phyloP scores from a whole-genome alignment of 495 filamentous ascomycete species.

The Penicillium bialowiezense region DNA sequence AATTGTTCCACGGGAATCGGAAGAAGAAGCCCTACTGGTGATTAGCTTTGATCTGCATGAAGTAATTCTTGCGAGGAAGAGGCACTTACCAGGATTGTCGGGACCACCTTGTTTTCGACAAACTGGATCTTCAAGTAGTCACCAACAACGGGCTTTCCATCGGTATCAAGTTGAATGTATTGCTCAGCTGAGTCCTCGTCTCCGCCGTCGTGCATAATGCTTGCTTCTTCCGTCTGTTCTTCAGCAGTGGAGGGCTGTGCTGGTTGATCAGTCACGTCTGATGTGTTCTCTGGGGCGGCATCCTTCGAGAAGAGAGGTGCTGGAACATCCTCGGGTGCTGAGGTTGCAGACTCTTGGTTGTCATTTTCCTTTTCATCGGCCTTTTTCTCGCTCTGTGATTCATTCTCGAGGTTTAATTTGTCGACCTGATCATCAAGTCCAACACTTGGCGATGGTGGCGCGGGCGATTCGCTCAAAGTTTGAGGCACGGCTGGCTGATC shows the following conservation, averaged over 20 bases:
- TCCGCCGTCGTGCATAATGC: slow-evolving; percentile 22
- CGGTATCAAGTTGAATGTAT: slow-evolving; percentile 56
- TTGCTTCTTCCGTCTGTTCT: slow-evolving; percentile 19
- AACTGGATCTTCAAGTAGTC: slow-evolving; percentile 97
- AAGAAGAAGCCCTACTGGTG: slow-evolving; percentile 83
- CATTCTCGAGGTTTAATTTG: slow-evolving; percentile 47
- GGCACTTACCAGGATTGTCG: slow-evolving; percentile 86
- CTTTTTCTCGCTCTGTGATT: slow-evolving; percentile 14
- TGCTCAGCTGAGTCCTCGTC: slow-evolving; percentile 38
- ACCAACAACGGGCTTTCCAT: slow-evolving; percentile 87
- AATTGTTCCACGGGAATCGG: slow-evolving; percentile 99
- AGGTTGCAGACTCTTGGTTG: slow-evolving; percentile 36
- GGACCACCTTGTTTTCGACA: slow-evolving; percentile 89
- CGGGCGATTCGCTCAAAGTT: slow-evolving; percentile 10
- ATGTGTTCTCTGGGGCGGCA: slow-evolving; percentile 14
- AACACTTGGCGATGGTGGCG: slow-evolving; percentile 47
- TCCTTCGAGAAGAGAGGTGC: slow-evolving; percentile 58
- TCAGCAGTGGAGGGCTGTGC: slow-evolving; percentile 21
- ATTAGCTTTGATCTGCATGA: neutral
- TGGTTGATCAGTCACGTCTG: slow-evolving; percentile 20
- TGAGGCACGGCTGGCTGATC: slow-evolving; percentile 4
- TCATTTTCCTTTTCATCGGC: slow-evolving; percentile 2
- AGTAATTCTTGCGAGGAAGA: neutral
- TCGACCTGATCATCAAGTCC: slow-evolving; percentile 51
- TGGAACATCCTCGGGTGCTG: slow-evolving; percentile 65